A percentile compares a stretch with the other conserved stretches of the same genome.
Conservation (phyloP, 169 alveolate genomes). For the Plasmodium ovale region DNA sequence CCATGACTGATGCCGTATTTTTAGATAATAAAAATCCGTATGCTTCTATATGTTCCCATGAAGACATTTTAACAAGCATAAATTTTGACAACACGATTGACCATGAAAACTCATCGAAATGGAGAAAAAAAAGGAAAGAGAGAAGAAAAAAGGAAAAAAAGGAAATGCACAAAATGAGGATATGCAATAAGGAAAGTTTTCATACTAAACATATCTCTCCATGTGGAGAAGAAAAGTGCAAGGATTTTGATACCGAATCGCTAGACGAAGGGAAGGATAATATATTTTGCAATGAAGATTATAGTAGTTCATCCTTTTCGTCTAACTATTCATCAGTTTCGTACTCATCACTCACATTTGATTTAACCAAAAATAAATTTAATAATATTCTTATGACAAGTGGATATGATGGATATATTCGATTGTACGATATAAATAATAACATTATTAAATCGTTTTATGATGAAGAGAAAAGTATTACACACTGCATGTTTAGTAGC, state of each 20-base stretch:
- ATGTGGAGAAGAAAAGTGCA: background rate
- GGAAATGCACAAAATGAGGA: background rate
- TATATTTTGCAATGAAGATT: conserved; percentile 7
- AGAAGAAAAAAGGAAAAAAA: background rate
- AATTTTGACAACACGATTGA: conserved; percentile 53
- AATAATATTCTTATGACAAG: conserved; percentile 67
- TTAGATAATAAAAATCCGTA: conserved; percentile 60
- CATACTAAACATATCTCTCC: too few species aligned
- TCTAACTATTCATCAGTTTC: conserved; percentile 31
- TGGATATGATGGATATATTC: conserved; percentile 72
- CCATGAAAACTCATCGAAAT: conserved; percentile 21
- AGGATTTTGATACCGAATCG: too few species aligned
- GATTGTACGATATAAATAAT: conserved; percentile 69
- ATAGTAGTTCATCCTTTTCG: conserved; percentile 24
- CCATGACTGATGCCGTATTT: background rate
- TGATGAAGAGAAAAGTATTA: conserved; percentile 72
- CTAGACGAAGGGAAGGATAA: background rate
- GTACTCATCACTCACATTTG: conserved; percentile 28
- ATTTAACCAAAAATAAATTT: conserved; percentile 31
- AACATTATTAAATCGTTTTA: conserved; percentile 58
- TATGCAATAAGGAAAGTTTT: background rate
- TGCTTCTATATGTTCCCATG: conserved; percentile 74
- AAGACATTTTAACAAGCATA: conserved; percentile 68
- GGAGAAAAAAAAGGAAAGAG: conserved; percentile 18
- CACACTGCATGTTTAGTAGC: conserved; percentile 71